phyloP scores from a whole-genome alignment of 768 basidiomycete species.

The Russula olivacea region DNA sequence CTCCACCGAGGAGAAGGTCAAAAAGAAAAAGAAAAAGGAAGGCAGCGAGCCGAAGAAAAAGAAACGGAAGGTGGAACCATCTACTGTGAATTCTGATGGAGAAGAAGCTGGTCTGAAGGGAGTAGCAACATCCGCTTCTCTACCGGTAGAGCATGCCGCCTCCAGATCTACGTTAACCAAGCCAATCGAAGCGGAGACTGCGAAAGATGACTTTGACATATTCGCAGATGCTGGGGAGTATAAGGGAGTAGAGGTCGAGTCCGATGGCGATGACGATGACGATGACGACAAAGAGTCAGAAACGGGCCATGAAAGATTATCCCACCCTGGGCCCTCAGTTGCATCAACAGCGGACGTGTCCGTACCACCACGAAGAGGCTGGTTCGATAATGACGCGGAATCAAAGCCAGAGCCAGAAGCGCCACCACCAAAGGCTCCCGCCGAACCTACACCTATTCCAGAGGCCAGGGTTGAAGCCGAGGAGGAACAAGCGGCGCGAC shows the following conservation, averaged over 20 bases:
- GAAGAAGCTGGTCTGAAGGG: slow-evolving; percentile 14
- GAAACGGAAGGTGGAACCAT: slow-evolving; percentile 41
- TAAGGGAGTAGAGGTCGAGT: slow-evolving; percentile 55
- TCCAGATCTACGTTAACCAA: slow-evolving; percentile 19
- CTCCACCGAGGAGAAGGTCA: slow-evolving; percentile 34
- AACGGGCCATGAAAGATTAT: not conserved
- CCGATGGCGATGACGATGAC: slow-evolving; percentile 29
- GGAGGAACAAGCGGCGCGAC: slow-evolving; percentile 44
- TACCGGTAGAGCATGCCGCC: not conserved
- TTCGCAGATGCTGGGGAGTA: slow-evolving; percentile 86
- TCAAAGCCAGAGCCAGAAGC: slow-evolving; percentile 2
- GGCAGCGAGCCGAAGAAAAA: slow-evolving; percentile 53
- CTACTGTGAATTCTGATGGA: slow-evolving; percentile 21
- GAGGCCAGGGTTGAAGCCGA: slow-evolving; percentile 43
- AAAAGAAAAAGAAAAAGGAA: slow-evolving; percentile 47
- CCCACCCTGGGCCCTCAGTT: not conserved
- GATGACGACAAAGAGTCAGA: slow-evolving; percentile 16
- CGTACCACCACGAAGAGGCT: slow-evolving; percentile 5
- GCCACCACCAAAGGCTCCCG: not conserved
- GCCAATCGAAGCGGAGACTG: slow-evolving; percentile 35
- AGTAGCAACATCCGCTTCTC: slow-evolving; percentile 3
- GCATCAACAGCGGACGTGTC: not conserved
- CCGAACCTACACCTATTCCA: slow-evolving; percentile 28
- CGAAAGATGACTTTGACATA: slow-evolving; percentile 76
- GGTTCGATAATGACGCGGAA: slow-evolving; percentile 12